A percentile compares a stretch with the other conserved stretches of the same genome.
Evolutionary conservation across 805 yeast genomes (phyloP).

Genomic region (Candida nitratophila): DNA sequence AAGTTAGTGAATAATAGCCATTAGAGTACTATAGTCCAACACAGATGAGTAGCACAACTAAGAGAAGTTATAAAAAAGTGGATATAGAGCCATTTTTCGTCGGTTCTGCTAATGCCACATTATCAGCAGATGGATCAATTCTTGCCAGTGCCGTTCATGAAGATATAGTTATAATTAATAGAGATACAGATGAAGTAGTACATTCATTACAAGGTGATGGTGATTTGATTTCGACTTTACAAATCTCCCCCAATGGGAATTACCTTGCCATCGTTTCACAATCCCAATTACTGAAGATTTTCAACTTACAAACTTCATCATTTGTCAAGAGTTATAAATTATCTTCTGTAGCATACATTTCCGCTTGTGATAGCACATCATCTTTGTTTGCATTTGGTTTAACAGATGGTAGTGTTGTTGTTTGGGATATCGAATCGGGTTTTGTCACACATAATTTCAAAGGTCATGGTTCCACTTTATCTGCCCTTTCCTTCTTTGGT

Average conservation of each 20-base stretch:
- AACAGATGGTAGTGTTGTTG: slow-evolving; percentile 86
- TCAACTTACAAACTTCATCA: slow-evolving; percentile 33
- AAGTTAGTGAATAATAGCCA: no score
- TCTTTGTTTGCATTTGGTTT: slow-evolving; percentile 90
- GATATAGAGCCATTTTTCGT: slow-evolving; percentile 78
- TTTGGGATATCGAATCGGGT: slow-evolving; percentile 88
- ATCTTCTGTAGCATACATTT: slow-evolving; percentile 76
- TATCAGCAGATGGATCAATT: slow-evolving; percentile 52
- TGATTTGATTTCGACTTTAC: slow-evolving; percentile 66
- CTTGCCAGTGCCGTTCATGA: slow-evolving; percentile 79
- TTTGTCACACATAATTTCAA: slow-evolving; percentile 82
- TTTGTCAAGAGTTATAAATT: slow-evolving; percentile 49
- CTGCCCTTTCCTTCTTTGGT: slow-evolving; percentile 70
- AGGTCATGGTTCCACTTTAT: slow-evolving; percentile 89
- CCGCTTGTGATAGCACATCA: slow-evolving; percentile 72
- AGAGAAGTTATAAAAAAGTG: slow-evolving; percentile 27
- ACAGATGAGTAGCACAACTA: slow-evolving; percentile 9
- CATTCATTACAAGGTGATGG: slow-evolving; percentile 79
- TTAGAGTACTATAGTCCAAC: no score
- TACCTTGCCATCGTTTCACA: slow-evolving; percentile 70
- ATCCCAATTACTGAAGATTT: slow-evolving; percentile 73
- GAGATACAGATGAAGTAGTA: slow-evolving; percentile 48
- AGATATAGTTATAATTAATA: slow-evolving; percentile 63
- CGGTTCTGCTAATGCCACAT: slow-evolving; percentile 72
- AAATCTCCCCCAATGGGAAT: slow-evolving; percentile 68